A percentile compares a stretch with the other conserved stretches of the same genome.
Evolutionary conservation across 139 green algal species (phyloP).

Genomic region (Eudorina sp.): DNA sequence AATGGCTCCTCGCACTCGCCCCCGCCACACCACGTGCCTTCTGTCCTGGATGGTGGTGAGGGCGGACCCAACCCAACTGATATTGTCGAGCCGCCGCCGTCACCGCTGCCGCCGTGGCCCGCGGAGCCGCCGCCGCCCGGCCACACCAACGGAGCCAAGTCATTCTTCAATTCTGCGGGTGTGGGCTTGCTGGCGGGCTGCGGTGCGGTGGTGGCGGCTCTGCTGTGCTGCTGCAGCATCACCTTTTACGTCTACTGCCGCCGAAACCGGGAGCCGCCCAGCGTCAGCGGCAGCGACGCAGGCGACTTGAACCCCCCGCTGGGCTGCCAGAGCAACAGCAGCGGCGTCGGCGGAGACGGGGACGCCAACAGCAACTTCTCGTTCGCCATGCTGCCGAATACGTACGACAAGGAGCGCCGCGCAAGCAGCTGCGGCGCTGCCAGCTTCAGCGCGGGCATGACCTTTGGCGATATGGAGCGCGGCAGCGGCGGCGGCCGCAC

Average conservation of each 20-base stretch:
- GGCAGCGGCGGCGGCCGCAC: neutral
- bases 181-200: constrained; percentile 22
- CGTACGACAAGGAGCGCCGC: constrained; percentile 6
- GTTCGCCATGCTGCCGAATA: constrained; percentile 9
- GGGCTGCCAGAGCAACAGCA: neutral
- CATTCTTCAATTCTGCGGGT: constrained; percentile 5
- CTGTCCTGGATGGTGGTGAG: too few relatives aligned
- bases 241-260: constrained; percentile 24
- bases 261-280: neutral
- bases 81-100: too few relatives aligned
- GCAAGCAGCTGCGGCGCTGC: constrained; percentile 6
- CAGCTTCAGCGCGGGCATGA: neutral
- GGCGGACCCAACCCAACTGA: too few relatives aligned
- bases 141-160: neutral
- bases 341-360: neutral
- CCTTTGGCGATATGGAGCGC: constrained; percentile 8
- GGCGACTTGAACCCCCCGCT: too few relatives aligned
- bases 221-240: constrained; percentile 27
- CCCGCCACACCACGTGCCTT: too few relatives aligned
- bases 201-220: neutral
- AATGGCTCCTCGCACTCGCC: too few relatives aligned
- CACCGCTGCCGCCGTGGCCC: too few relatives aligned
- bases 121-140: neutral
- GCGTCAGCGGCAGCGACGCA: neutral
- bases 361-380: constrained; percentile 38